These are phyloP conservation scores for Pichia scutulata DNA, from an alignment of 805 yeast genomes.

Conservation along the genomic window DNA sequence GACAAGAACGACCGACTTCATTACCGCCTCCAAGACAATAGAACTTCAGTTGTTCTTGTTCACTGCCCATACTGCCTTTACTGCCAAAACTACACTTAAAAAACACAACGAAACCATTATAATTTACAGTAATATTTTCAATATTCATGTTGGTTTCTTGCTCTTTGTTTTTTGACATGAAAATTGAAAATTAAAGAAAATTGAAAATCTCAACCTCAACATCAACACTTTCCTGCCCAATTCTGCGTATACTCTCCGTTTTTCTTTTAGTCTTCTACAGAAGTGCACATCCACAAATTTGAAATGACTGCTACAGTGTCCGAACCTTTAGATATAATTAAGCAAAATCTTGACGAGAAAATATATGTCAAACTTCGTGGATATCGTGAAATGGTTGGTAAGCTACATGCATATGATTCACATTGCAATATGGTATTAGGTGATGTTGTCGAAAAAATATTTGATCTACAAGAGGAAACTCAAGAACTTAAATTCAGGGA, in stretches of 20 bases:
- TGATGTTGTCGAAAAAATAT: slow-evolving; percentile 82
- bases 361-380: slow-evolving; percentile 89
- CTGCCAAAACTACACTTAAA: too few species aligned
- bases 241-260: too few species aligned
- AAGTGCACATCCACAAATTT: not conserved
- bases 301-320: slow-evolving; percentile 20
- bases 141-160: not conserved
- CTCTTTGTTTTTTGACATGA: not conserved
- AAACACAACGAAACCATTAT: too few species aligned
- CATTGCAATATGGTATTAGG: slow-evolving; percentile 95
- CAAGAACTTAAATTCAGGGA: slow-evolving; percentile 35
- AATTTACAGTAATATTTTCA: not conserved
- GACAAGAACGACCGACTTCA: slow-evolving; percentile 97
- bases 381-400: slow-evolving; percentile 86
- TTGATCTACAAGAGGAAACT: slow-evolving; percentile 43
- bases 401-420: slow-evolving; percentile 87
- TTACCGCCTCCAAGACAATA: slow-evolving; percentile 96
- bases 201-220: not conserved
- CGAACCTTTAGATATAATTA: slow-evolving; percentile 88
- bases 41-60: slow-evolving; percentile 45
- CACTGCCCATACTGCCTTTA: slow-evolving; percentile 11
- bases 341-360: slow-evolving; percentile 77
- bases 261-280: too few species aligned
- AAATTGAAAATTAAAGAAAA: not conserved
- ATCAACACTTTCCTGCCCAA: not conserved